phyloP scores from a whole-genome alignment of 2,329 filamentous ascomycete genomes.

The Cadophora sp. region DNA sequence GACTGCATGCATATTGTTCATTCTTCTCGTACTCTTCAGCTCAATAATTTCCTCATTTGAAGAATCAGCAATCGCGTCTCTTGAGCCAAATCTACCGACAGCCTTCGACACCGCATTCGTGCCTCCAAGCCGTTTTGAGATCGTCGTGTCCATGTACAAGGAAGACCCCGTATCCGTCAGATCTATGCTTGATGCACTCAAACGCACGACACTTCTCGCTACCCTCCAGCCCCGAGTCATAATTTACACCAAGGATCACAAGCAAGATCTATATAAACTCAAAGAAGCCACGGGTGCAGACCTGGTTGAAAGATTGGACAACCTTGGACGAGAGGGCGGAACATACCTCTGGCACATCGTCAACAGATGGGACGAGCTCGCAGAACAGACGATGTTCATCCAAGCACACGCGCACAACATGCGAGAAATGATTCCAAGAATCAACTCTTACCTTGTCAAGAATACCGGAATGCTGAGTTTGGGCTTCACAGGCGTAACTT shows the following conservation, averaged over 20 bases:
- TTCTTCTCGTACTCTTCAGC: constrained; percentile 15
- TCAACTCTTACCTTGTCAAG: constrained; percentile 50
- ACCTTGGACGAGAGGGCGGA: constrained; percentile 54
- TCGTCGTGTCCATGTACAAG: constrained; percentile 40
- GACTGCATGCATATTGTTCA: constrained; percentile 18
- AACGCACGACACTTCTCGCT: constrained; percentile 32
- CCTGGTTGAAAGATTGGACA: constrained; percentile 42
- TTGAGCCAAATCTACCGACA: constrained; percentile 18
- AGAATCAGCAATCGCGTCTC: constrained; percentile 18
- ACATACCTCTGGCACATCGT: constrained; percentile 56
- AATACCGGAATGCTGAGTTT: constrained; percentile 55
- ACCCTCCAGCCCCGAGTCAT: constrained; percentile 33
- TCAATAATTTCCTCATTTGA: constrained; percentile 15
- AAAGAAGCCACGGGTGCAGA: constrained; percentile 35
- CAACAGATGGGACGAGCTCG: constrained; percentile 51
- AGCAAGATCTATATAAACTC: constrained; percentile 27
- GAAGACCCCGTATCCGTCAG: constrained; percentile 35
- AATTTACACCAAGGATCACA: constrained; percentile 39
- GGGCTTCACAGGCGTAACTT: constrained; percentile 47
- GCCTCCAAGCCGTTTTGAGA: constrained; percentile 36
- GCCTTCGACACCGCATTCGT: constrained; percentile 32
- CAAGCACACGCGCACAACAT: constrained; percentile 53
- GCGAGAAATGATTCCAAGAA: constrained; percentile 46
- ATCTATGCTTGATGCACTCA: constrained; percentile 33
- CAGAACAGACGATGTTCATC: constrained; percentile 54